phyloP scores from a whole-genome alignment of 306 rosid genomes.

The Vigna nakashimae region DNA sequence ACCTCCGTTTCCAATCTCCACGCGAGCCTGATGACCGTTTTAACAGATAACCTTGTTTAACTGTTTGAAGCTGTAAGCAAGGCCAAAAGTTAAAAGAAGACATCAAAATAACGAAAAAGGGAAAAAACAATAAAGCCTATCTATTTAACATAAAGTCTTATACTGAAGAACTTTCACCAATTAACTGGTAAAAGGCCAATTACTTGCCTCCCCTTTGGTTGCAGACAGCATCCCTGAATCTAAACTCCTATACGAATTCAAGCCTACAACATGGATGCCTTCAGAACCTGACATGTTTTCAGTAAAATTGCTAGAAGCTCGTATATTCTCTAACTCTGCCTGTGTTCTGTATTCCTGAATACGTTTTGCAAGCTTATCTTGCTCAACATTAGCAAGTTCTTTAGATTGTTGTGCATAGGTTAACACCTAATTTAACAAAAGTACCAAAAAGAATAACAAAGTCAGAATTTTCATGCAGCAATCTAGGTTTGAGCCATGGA shows the following conservation, averaged over 20 bases:
- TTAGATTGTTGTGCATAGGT: slow-evolving; percentile 96
- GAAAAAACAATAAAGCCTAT: background rate
- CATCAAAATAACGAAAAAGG: background rate
- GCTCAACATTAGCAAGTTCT: slow-evolving; percentile 89
- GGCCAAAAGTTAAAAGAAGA: slow-evolving; percentile 14
- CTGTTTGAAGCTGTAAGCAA: slow-evolving; percentile 68
- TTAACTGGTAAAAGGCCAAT: slow-evolving; percentile 35
- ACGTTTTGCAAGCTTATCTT: slow-evolving; percentile 97
- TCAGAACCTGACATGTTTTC: slow-evolving; percentile 60
- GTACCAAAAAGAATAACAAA: slow-evolving; percentile 26
- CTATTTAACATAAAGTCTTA: slow-evolving; percentile 4
- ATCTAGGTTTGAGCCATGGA: slow-evolving; percentile 7
- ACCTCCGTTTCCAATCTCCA: slow-evolving; percentile 97
- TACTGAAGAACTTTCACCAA: slow-evolving; percentile 27
- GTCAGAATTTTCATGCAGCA: slow-evolving; percentile 20
- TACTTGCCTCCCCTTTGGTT: slow-evolving; percentile 81
- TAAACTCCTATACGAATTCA: slow-evolving; percentile 63
- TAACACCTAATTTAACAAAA: slow-evolving; percentile 67
- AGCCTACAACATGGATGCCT: slow-evolving; percentile 61
- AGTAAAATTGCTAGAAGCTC: slow-evolving; percentile 60
- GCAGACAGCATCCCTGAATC: slow-evolving; percentile 63
- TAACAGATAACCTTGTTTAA: slow-evolving; percentile 89
- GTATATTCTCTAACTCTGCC: slow-evolving; percentile 73
- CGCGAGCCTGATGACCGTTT: slow-evolving; percentile 83
- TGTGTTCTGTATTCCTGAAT: slow-evolving; percentile 96